Evolutionary conservation across 495 filamentous ascomycete species (phyloP).

Genomic region (Penicillium herquei): DNA sequence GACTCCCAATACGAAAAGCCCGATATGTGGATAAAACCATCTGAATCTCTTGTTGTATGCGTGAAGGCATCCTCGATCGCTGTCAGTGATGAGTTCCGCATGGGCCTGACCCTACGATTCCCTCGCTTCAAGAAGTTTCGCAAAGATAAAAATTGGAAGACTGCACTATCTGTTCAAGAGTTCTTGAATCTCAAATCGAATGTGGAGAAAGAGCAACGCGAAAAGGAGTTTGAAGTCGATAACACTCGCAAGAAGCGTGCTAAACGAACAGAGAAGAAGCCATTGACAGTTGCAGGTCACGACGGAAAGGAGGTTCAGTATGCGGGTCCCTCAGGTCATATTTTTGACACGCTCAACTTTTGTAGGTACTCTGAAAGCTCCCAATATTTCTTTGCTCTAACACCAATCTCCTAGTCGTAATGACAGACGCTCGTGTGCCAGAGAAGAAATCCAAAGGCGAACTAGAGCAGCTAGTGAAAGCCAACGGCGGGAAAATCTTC

Average conservation of each 20-base stretch:
- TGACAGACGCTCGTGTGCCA: constrained; percentile 58
- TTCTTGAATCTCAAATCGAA: constrained; percentile 70
- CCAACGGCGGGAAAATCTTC: constrained; percentile 79
- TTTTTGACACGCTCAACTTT: constrained; percentile 78
- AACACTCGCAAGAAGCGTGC: constrained; percentile 60
- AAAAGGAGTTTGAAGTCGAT: constrained; percentile 82
- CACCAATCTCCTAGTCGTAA: constrained; percentile 41
- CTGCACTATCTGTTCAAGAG: constrained; percentile 71
- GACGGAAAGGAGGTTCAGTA: constrained; percentile 53
- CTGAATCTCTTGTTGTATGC: constrained; percentile 80
- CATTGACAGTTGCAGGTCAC: constrained; percentile 69
- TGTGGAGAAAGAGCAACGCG: constrained; percentile 69
- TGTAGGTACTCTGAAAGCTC: constrained; percentile 46
- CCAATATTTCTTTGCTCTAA: not conserved
- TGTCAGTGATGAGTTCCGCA: constrained; percentile 72
- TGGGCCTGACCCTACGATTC: constrained; percentile 79
- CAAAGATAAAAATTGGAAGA: constrained; percentile 79
- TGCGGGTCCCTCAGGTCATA: constrained; percentile 51
- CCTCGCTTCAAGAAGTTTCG: constrained; percentile 85
- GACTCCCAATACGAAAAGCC: constrained; percentile 73
- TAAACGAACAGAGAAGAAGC: constrained; percentile 65
- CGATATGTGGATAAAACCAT: constrained; percentile 91
- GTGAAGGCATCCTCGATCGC: constrained; percentile 87
- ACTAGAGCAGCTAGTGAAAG: constrained; percentile 83
- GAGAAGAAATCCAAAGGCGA: constrained; percentile 73